A percentile compares a stretch with the other conserved stretches of the same genome.
Conservation (phyloP, 139 green algal species). For the Chlorella vulgaris region DNA sequence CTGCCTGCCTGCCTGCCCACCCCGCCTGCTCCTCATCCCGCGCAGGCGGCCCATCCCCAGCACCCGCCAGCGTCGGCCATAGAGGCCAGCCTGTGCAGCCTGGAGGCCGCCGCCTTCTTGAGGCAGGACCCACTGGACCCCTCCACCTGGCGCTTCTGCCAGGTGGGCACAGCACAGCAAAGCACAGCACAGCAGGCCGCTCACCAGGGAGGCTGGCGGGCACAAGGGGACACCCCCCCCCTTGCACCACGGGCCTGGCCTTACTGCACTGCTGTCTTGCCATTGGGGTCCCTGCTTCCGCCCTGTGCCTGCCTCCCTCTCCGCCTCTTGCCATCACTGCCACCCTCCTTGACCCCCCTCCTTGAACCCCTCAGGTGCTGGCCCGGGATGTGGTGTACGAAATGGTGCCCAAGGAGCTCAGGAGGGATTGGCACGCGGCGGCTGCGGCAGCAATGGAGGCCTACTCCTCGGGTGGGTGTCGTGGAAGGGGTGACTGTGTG, state of each 20-base stretch:
- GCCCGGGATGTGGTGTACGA: constrained; percentile 76
- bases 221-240: too few species aligned
- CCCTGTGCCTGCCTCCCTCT: not conserved
- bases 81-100: constrained; percentile 40
- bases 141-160: constrained; percentile 54
- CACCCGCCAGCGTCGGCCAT: constrained; percentile 21
- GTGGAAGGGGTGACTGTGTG: too few species aligned
- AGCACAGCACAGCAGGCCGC: not conserved
- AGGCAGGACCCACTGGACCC: constrained; percentile 16
- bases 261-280: too few species aligned
- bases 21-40: not conserved
- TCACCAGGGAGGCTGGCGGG: too few species aligned
- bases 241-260: too few species aligned
- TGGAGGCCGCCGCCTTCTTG: constrained; percentile 61
- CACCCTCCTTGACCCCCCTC: not conserved
- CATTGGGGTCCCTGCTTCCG: too few species aligned
- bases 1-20: too few species aligned
- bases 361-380: constrained; percentile 39
- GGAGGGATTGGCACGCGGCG: constrained; percentile 67
- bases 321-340: not conserved
- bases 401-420: constrained; percentile 69
- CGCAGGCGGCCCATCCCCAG: constrained; percentile 45
- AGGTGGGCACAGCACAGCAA: not conserved
- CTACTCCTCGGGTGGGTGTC: not conserved
- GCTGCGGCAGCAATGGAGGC: constrained; percentile 58